phyloP scores from a whole-genome alignment of 176 grass and related monocot genomes.

The Avena insularis region DNA sequence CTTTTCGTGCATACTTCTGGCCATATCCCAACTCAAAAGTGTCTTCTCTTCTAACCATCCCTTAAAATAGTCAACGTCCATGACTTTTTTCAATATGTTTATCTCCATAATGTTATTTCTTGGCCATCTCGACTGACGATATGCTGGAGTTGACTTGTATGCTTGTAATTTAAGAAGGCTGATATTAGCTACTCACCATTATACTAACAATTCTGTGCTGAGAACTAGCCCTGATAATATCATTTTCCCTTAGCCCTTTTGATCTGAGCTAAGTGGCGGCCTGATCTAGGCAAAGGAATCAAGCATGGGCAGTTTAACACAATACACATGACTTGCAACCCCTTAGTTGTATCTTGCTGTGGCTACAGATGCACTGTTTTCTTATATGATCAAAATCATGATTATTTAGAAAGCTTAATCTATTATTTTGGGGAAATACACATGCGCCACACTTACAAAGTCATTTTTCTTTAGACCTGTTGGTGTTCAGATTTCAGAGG shows the following conservation, averaged over 20 bases:
- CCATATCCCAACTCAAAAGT: not conserved
- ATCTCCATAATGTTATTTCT: not conserved
- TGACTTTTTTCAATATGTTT: conserved; percentile 8
- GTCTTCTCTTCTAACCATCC: not conserved
- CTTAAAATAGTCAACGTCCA: not conserved
- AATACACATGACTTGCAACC: not conserved
- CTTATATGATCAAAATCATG: conserved; percentile 1
- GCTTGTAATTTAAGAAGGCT: not conserved
- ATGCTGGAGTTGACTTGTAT: not conserved
- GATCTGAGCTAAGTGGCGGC: not conserved
- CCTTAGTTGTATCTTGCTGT: conserved; percentile 2
- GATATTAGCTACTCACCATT: not conserved
- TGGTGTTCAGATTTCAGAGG: conserved; percentile 19
- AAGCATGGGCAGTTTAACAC: not conserved
- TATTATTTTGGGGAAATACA: not conserved
- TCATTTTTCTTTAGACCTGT: conserved; percentile 1
- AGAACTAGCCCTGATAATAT: not conserved
- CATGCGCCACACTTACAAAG: not conserved
- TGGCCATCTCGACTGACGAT: not conserved
- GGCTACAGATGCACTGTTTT: not conserved
- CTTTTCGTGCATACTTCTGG: conserved; percentile 19
- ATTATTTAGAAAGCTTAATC: not conserved
- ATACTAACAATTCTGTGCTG: not conserved
- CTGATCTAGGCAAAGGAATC: conserved; percentile 16
- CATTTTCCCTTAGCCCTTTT: not conserved